phyloP scores from a whole-genome alignment of 2,329 filamentous ascomycete genomes.

The Orbilia brochopaga region DNA sequence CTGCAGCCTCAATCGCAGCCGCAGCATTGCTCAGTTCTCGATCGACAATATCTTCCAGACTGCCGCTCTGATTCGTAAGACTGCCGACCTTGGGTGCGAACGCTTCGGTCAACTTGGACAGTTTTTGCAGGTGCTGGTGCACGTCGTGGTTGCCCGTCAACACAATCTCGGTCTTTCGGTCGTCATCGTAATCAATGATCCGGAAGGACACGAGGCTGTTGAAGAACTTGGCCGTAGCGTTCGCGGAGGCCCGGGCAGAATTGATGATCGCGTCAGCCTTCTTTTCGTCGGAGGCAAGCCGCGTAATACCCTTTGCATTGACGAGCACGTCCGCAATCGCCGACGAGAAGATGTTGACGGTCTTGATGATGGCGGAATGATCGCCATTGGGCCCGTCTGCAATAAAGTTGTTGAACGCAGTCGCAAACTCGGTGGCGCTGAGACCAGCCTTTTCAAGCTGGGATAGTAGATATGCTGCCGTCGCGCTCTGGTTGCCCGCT shows the following conservation, averaged over 20 bases:
- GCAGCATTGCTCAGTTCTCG: constrained; percentile 89
- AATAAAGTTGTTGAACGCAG: constrained; percentile 97
- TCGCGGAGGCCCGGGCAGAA: constrained; percentile 81
- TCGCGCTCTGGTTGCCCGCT: constrained; percentile 96
- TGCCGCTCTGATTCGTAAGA: constrained; percentile 76
- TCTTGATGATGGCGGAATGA: constrained; percentile 89
- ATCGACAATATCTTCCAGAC: constrained; percentile 91
- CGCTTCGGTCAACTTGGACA: constrained; percentile 89
- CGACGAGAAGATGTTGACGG: constrained; percentile 86
- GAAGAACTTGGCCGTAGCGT: constrained; percentile 92
- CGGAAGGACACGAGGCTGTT: constrained; percentile 91
- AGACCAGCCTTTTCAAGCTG: constrained; percentile 96
- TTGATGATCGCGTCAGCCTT: constrained; percentile 85
- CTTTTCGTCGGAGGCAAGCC: constrained; percentile 93
- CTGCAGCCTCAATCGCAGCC: constrained; percentile 90
- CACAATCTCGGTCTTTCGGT: constrained; percentile 95
- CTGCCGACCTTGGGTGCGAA: constrained; percentile 88
- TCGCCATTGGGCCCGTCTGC: constrained; percentile 91
- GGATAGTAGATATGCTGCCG: constrained; percentile 89
- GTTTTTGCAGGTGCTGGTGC: constrained; percentile 86
- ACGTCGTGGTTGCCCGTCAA: constrained; percentile 98
- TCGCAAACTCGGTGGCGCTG: constrained; percentile 95
- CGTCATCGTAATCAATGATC: constrained; percentile 83
- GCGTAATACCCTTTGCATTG: constrained; percentile 93
- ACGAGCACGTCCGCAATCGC: constrained; percentile 91